Base-by-base conservation (phyloP, 805 yeast genomes). In the Ogataea angusta region DNA sequence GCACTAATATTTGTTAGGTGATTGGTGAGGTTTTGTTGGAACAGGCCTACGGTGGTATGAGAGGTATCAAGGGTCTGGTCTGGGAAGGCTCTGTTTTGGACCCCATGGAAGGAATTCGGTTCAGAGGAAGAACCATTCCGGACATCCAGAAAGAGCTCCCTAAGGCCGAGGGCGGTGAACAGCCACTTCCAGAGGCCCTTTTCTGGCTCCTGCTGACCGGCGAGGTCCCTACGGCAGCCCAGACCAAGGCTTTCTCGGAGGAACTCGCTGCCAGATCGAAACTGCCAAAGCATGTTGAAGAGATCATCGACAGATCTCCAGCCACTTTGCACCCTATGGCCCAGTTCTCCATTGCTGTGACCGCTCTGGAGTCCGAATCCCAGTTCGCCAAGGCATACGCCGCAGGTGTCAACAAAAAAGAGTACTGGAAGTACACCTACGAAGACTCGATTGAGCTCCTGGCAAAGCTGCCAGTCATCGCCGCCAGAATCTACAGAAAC, bases 11-110 rank as follows among this genome's bases (percentile, higher is more conserved):
- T 19, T 19, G 12, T n/a, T 31, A 63, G 68, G 68, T 67, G 37
- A 80, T 85, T 50, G 91, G 88, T 52, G 87, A 84, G 66, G 83
- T 83, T 49, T 65, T 72, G 43, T 70, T 85, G 47, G 87, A 80
- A 64, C 91, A 84, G 69, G 90, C 89, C 29, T 85, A 84, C 68
- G 95, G 95, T 70, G 95, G 95, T 72, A 82, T 82, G 90, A 77
- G 95, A 66, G 95, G 95, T 61, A 81, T 85, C 65, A 80, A 82
- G 67, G 86, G 87, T 54, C 71, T 85, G 48, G 89, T 85, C 39
- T 85, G 93, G 93, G 95, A 85, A 73, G 91, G 91, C 51, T 83
- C 91, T 36, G 91, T 84, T 23, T 69, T 85, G 56, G 95, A 85
- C 62, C 84, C 95, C 45, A 78, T 77, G 51, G 93, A 85, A 66